A percentile compares a stretch with the other conserved stretches of the same genome.
Conservation (phyloP, 2,329 filamentous ascomycete genomes). For the Cladosporium sphaerospermum region DNA sequence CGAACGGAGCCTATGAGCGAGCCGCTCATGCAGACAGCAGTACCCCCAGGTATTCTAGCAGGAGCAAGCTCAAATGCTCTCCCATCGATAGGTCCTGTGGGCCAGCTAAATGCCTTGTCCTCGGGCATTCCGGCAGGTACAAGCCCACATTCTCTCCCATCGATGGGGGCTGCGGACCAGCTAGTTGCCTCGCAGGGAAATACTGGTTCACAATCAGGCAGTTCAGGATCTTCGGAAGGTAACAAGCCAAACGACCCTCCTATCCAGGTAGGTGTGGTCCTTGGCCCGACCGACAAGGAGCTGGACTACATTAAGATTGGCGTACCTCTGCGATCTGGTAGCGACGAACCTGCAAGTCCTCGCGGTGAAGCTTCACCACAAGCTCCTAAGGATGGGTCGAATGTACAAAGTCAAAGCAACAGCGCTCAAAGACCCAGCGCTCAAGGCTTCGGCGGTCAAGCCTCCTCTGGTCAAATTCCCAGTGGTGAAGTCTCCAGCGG, state of each 20-base stretch:
- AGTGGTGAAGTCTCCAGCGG: no score
- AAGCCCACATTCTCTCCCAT: background rate
- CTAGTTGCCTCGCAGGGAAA: background rate
- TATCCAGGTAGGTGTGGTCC: background rate
- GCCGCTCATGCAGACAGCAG: no score
- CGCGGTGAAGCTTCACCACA: background rate
- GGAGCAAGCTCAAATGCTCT: background rate
- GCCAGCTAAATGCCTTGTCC: background rate
- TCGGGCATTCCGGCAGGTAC: no score
- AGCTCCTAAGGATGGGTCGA: no score
- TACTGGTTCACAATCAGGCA: background rate
- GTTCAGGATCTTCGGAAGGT: background rate
- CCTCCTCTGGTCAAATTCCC: no score
- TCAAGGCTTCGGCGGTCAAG: no score
- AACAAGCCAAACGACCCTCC: background rate
- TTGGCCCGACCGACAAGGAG: background rate
- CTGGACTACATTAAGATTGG: background rate
- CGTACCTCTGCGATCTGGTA: background rate
- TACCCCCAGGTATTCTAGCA: background rate
- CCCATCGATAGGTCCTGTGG: no score
- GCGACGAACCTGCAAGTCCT: background rate
- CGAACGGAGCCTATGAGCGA: no score
- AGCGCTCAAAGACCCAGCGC: no score
- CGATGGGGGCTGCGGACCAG: background rate
- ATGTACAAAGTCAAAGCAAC: no score